Evolutionary conservation across 768 basidiomycete species (phyloP), one percentile per base, ranked within the genome.

Genomic region (Cantharellus anzutake): DNA sequence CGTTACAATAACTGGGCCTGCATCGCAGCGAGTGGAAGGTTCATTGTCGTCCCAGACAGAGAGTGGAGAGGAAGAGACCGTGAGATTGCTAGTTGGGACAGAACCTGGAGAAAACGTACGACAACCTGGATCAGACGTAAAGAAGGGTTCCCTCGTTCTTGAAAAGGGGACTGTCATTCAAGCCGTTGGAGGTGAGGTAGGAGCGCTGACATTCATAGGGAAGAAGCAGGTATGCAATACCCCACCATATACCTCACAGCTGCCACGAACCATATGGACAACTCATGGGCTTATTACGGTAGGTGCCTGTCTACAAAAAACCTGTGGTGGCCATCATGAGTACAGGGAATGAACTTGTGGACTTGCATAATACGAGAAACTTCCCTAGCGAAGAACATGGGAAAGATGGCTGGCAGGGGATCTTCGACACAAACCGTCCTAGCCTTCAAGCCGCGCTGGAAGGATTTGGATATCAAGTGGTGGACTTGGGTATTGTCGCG

Each of bases 351-450:
- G 90, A 94, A 66, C 71, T 90, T 44, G 62, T 80, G 42, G 82
- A 88, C 60, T 66, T 89, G 5, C 77, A 83, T 44, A 68, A 29
- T 29, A 29, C 20, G 71, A 20, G 42, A 5, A 16, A 41, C 14
- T 4, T 41, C 37, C 29, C 55, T 1, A 44, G 29, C 16, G 2
- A 34, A 2, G 29, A 37, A 14, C 5, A 56, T 35, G 44, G n/a
- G 34, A 51, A 35, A 3, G 68, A 69, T 16, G 71, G 71, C 11
- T 86, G 84, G 84, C 78, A 79, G 38, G 82, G 83, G 0, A 81
- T 90, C 51, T 85, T 79, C 71, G 90, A 94, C 65, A 90, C 89
- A 0, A 94, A 94, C 68, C 71, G 90, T 41, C 90, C 89, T 2
- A 83, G 86, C 0, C 70, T 93, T 58, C 75, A 75, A 48, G 81